Evolutionary conservation across 1,284 basidiomycete species (phyloP).

Genomic region (Schizophyllum commune): DNA sequence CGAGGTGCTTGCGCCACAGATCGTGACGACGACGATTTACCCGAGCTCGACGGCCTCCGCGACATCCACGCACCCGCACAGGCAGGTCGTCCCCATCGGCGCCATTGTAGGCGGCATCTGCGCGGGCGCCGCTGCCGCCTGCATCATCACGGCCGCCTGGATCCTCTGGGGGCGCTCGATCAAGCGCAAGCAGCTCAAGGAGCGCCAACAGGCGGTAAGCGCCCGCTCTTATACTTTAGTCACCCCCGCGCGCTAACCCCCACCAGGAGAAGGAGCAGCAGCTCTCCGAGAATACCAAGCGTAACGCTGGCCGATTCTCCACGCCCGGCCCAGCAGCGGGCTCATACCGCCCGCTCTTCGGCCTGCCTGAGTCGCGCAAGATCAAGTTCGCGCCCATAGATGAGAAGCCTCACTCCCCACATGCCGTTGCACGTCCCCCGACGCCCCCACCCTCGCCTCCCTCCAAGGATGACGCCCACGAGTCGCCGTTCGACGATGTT

Average conservation of each 20-base stretch:
- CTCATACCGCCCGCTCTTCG: background rate
- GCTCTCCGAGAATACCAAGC: constrained; percentile 28
- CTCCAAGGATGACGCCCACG: background rate
- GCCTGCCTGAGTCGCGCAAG: background rate
- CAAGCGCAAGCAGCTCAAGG: constrained; percentile 28
- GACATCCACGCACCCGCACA: constrained; percentile 9
- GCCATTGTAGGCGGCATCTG: constrained; percentile 44
- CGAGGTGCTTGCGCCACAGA: background rate
- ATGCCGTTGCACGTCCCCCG: background rate
- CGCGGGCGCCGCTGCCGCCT: constrained; percentile 39
- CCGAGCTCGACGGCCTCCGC: constrained; percentile 16
- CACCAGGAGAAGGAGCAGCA: constrained; percentile 12
- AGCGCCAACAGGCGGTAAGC: constrained; percentile 33
- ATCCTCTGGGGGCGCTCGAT: constrained; percentile 41
- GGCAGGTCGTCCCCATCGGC: constrained; percentile 31
- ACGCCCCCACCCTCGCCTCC: background rate
- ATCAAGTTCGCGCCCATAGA: background rate
- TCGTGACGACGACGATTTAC: constrained; percentile 22
- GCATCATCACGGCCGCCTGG: constrained; percentile 38
- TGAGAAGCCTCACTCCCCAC: background rate
- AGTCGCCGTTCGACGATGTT: background rate
- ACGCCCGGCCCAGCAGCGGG: constrained; percentile 7
- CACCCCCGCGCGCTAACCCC: too few species aligned
- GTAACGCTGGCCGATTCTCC: constrained; percentile 23
- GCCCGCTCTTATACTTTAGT: background rate